Evolutionary conservation across 176 grass and related monocot genomes (phyloP), one percentile per base, ranked within the genome.

Genomic region (Canna indica): DNA sequence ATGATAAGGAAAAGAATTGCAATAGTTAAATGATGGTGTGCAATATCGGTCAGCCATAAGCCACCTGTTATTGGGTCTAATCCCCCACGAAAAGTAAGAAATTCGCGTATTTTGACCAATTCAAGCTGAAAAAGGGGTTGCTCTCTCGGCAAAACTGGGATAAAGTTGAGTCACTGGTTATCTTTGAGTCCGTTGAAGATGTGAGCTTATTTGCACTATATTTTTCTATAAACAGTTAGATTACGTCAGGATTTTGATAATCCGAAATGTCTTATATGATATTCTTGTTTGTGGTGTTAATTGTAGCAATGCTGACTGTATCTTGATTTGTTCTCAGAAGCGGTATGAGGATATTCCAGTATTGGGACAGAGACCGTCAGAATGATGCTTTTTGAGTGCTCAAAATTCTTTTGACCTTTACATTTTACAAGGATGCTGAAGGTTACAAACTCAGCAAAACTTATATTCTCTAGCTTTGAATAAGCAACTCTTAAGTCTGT

Each of bases 261-360:
- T 54, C 18, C 50, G 6, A 54, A 54, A 54, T 25, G 5, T 18
- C 1, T 20, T 20, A 54, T 20, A 54, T 54, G 22, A 54, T n/a
- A 24, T 24, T n/a, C 50, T 54, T 54, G 20, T 20, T 25, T 0
- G 50, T 54, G 7, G 5, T 20, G 50, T 54, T 18, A 3, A 33
- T 32, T 61, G 17, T 63, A 34, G 26, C 16, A 25, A 15, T 63
- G 30, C 59, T 63, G 59, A 63, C 33, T 57, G 16, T 56, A 34
- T 38, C 1, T 52, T 72, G 35, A 35, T 33, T 32, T 63, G 59
- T 34, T 63, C 33, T 74, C 73, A 75, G 73, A 75, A 75, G 58
- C 34, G 73, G 29, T 75, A 75, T 9, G 73, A 75, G 39, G 73
- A 75, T 64, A 75, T 75, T 75, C 16, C 73, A 25, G 73, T 75